Evolutionary conservation across 768 basidiomycete genomes (phyloP).

Genomic region (Lactarius tabidus): DNA sequence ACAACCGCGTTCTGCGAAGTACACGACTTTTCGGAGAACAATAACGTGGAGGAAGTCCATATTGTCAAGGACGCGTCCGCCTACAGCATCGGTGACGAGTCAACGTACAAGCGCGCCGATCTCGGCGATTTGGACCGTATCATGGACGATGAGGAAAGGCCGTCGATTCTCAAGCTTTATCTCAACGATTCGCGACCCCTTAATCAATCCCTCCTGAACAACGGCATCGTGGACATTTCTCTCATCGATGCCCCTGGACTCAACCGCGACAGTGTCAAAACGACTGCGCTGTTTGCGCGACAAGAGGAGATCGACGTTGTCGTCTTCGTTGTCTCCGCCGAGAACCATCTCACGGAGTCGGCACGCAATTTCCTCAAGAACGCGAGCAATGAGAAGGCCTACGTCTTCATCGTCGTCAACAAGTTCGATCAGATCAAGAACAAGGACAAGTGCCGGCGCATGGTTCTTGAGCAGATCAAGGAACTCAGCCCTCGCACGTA

Average conservation of each 20-base stretch:
- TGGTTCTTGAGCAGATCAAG: slow-evolving; percentile 91
- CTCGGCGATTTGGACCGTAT: slow-evolving; percentile 75
- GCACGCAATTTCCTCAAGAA: slow-evolving; percentile 91
- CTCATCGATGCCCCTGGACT: slow-evolving; percentile 98
- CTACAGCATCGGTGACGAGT: slow-evolving; percentile 68
- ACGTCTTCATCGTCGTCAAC: slow-evolving; percentile 98
- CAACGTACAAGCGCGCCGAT: slow-evolving; percentile 67
- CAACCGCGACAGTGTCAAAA: slow-evolving; percentile 92
- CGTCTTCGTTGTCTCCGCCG: slow-evolving; percentile 96
- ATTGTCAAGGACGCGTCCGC: slow-evolving; percentile 61
- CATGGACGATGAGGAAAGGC: slow-evolving; percentile 66
- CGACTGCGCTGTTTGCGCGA: slow-evolving; percentile 90
- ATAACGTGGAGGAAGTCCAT: slow-evolving; percentile 81
- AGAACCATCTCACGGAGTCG: slow-evolving; percentile 97
- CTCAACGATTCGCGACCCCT: slow-evolving; percentile 75
- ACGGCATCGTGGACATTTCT: slow-evolving; percentile 94
- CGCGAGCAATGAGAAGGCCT: slow-evolving; percentile 95
- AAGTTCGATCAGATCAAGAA: slow-evolving; percentile 94
- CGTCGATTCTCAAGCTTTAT: slow-evolving; percentile 83
- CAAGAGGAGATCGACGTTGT: slow-evolving; percentile 99
- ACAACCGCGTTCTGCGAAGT: slow-evolving; percentile 98
- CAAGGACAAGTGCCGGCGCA: slow-evolving; percentile 85
- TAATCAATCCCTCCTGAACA: slow-evolving; percentile 83
- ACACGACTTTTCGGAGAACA: slow-evolving; percentile 80
- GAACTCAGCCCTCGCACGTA: slow-evolving; percentile 89